Evolutionary conservation across 352 stramenopile genomes (phyloP), one percentile per base, ranked within the genome.

Genomic region (Pythium insidiosum): DNA sequence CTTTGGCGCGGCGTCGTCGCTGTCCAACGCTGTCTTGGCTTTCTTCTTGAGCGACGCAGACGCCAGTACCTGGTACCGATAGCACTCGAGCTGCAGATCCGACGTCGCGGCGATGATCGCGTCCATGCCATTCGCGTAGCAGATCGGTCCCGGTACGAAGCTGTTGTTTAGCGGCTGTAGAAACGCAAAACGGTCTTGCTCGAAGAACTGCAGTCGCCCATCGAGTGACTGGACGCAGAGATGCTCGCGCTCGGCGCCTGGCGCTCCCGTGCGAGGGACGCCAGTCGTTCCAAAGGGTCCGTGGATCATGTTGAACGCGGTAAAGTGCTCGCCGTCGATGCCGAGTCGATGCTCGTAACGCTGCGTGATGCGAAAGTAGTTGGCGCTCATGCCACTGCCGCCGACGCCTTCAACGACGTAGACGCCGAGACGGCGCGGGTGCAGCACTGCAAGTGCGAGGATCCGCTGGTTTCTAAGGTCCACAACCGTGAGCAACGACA

Each of bases 151-250:
- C 0, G 88, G 84, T 0, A 95, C 46, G 30, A 97, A 75, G 38
- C 67, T 82, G 40, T 85, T 75, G 43, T 88, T 86, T 2, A 96
- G 59, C 15, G 85, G 67, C 42, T 91, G 63, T 35, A 90, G 52
- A 61, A 96, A 97, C 2, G 84, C 77, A 53, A 90, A 80, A 2
- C 80, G 68, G 36, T 96, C 86, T 47, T 96, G 88, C 53, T 97
- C 85, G 36, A 96, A 96, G 41, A 97, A 88, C 52, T 95, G 81
- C n/a, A 97, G 59, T 4, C 85, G 67, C 0, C 88, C 83, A 54
- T 97, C 88, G 34, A 97, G 74, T 30, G 79, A 91, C 59, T 96
- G 88, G 6, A 97, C 84, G n/a, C 78, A 89, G 4, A 97, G 52
- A 44, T 94, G 78, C 38, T 96, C 85, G 4, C 71, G 61, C 10